phyloP scores from a whole-genome alignment of 2,329 filamentous ascomycete genomes.

The Penicillium glabrum region DNA sequence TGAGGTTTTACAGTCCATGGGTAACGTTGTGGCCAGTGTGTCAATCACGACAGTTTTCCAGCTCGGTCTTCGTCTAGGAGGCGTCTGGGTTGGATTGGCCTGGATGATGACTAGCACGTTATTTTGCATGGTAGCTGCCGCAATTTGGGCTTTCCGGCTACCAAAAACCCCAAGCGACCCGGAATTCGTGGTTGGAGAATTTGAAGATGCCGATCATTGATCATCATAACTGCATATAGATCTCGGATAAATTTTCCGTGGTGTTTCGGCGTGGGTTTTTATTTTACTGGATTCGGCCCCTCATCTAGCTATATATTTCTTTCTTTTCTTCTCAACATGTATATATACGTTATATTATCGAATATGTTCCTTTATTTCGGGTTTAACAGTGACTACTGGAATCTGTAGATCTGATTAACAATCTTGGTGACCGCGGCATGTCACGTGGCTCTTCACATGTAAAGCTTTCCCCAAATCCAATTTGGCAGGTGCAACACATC shows the following conservation, averaged over 20 bases:
- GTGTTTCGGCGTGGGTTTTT: not conserved
- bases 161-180: slow-evolving; percentile 13
- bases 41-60: slow-evolving; percentile 49
- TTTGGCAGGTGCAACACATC: not conserved
- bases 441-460: slow-evolving; percentile 20
- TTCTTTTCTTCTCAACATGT: not conserved
- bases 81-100: slow-evolving; percentile 50
- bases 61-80: slow-evolving; percentile 47
- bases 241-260: slow-evolving; percentile 7
- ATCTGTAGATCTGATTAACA: not conserved
- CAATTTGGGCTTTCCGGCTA: slow-evolving; percentile 29
- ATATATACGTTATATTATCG: not conserved
- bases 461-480: slow-evolving; percentile 1
- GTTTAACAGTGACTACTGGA: not conserved
- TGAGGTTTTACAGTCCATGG: slow-evolving; percentile 49
- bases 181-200: slow-evolving; percentile 22
- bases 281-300: not conserved
- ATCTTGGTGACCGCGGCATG: not conserved
- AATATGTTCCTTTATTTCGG: not conserved
- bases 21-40: slow-evolving; percentile 49
- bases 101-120: slow-evolving; percentile 43
- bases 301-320: not conserved
- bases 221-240: not conserved
- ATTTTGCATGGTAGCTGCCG: slow-evolving; percentile 31
- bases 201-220: slow-evolving; percentile 14